Base-by-base conservation (phyloP, 768 basidiomycete species). In the Agaricus subrufescens region DNA sequence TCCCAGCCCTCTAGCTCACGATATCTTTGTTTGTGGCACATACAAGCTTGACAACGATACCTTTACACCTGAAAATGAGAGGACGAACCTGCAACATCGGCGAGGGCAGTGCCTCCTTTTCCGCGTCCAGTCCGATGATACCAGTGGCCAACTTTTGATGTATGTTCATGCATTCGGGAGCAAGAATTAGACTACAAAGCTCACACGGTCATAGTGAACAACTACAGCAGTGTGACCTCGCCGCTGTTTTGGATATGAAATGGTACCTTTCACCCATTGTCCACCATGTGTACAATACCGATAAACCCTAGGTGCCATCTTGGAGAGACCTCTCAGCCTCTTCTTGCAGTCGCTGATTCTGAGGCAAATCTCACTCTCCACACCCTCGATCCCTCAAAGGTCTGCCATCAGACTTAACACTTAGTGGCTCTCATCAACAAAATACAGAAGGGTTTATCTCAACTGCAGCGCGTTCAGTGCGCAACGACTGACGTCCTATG, bases 191-290 rank as follows among this genome's bases (percentile, higher is more conserved):
- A 9, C 29, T 26, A 23, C 4, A 44, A 50, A 19, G 44, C 51
- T 19, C 26, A 34, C 26, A 39, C 14, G 19, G 47, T 8, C 4
- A 38, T 14, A 87, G 87, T 55, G 70, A 71, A 4, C 80, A 86
- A 63, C 66, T 88, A 2, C 88, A 96, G 62, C 72, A 85, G 14
- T 75, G 92, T 34, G 73, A 85, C 52, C 69, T 89, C 15, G 86
- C 94, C 2, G 97, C 94, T 7, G 80, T 99, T 29, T 78, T 89
- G 26, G 97, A 99, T 68, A 85, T 94, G 81, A 98, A 98, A 78
- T 99, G 97, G 97, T 94, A 65, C 31, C 62, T 49, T 39, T 15
- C 19, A 58, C 52, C n/a, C 19, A 26, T 43, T 23, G 9, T 39
- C 38, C 19, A 15, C 31, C 15, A 11, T 26, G 14, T 42, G 34